Percentiles rank a stretch among this genome's conserved stretches.
Evolutionary conservation across 805 yeast species (phyloP).

Genomic region (Myxozyma melibiosi): DNA sequence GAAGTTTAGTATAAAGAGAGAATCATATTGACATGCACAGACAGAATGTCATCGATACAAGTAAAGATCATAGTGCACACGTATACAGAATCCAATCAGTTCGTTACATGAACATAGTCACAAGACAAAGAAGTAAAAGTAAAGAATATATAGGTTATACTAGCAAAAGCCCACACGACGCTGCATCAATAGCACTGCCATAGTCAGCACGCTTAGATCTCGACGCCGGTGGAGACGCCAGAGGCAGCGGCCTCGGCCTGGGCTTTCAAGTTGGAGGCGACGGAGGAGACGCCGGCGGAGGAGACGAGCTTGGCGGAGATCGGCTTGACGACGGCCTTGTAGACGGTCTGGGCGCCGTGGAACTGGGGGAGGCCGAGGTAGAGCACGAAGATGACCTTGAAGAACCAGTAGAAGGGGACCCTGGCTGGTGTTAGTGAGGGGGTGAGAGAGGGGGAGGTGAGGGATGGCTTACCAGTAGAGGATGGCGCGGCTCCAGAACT

Average conservation of each 20-base stretch:
- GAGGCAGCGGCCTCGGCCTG: slow-evolving; percentile 39
- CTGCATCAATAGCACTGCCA: not conserved
- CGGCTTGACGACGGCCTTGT: slow-evolving; percentile 53
- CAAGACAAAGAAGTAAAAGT: not conserved
- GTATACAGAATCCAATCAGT: not conserved
- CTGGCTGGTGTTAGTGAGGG: not conserved
- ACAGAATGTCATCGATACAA: not conserved
- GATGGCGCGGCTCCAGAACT: slow-evolving; percentile 93
- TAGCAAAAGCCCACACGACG: not conserved
- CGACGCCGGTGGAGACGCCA: slow-evolving; percentile 32
- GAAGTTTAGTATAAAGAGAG: no score
- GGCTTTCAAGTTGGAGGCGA: slow-evolving; percentile 39
- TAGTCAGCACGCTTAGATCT: slow-evolving; percentile 17
- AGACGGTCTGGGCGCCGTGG: slow-evolving; percentile 81
- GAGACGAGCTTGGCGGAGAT: slow-evolving; percentile 29
- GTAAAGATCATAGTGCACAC: no score
- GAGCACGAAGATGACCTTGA: slow-evolving; percentile 84
- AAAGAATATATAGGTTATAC: not conserved
- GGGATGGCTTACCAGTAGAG: slow-evolving; percentile 65
- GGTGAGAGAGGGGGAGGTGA: not conserved
- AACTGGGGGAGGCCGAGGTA: slow-evolving; percentile 86
- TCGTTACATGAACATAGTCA: not conserved
- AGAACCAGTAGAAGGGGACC: slow-evolving; percentile 91
- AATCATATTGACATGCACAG: slow-evolving; percentile 1
- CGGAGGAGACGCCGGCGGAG: slow-evolving; percentile 11